phyloP scores from a whole-genome alignment of 768 basidiomycete genomes.

The Trametes sanguinea region DNA sequence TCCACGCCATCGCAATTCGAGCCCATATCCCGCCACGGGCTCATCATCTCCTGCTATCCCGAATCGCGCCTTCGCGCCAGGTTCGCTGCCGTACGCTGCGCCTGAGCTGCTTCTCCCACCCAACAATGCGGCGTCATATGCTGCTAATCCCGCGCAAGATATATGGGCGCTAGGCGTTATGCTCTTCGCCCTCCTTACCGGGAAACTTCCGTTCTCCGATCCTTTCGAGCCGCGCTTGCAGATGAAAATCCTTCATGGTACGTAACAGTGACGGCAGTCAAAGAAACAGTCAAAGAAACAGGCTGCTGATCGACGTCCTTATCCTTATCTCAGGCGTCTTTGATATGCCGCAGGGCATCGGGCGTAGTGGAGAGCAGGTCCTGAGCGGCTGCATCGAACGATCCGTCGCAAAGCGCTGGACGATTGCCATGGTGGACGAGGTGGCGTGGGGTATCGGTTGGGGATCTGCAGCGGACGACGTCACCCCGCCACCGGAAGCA shows the following conservation, averaged over 20 bases:
- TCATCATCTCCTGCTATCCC: constrained; percentile 35
- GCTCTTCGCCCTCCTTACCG: constrained; percentile 82
- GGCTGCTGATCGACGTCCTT: constrained; percentile 9
- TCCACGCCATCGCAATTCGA: constrained; percentile 50
- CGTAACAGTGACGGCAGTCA: constrained; percentile 23
- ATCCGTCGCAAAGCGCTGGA: constrained; percentile 67
- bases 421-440: constrained; percentile 77
- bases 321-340: constrained; percentile 53
- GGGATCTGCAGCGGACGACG: constrained; percentile 49
- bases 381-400: constrained; percentile 80
- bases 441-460: constrained; percentile 81
- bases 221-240: constrained; percentile 89
- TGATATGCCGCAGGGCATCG: constrained; percentile 55
- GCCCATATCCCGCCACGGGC: constrained; percentile 38
- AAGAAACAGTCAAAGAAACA: not conserved
- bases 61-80: constrained; percentile 60
- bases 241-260: constrained; percentile 88
- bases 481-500: constrained; percentile 31
- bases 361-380: constrained; percentile 65
- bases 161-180: constrained; percentile 96
- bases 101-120: constrained; percentile 82
- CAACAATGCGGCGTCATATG: constrained; percentile 37
- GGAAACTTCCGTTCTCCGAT: constrained; percentile 85
- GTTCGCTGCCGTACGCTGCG: constrained; percentile 88
- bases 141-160: constrained; percentile 76